phyloP scores from a whole-genome alignment of 2,329 filamentous ascomycete genomes.

The Aureobasidium pullulans region DNA sequence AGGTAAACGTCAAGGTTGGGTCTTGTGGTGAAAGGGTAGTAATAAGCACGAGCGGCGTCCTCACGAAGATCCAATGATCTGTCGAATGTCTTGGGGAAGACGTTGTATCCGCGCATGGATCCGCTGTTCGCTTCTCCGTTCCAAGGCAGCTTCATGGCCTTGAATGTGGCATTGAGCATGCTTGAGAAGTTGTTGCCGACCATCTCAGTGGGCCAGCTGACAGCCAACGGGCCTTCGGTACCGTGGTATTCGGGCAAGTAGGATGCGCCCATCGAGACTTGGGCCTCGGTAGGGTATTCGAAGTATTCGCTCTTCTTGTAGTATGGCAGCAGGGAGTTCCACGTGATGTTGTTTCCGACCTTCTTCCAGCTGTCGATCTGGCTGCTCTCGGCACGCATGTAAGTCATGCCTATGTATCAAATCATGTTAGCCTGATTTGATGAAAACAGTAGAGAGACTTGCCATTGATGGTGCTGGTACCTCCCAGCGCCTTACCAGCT shows the following conservation, averaged over 20 bases:
- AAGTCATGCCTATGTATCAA: not conserved
- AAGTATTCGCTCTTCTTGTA: conserved; percentile 18
- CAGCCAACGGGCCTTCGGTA: conserved; percentile 13
- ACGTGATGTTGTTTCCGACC: conserved; percentile 6
- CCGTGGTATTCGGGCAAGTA: not conserved
- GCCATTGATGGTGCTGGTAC: conserved; percentile 4
- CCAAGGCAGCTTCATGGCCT: conserved; percentile 28
- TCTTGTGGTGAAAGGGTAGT: conserved; percentile 35
- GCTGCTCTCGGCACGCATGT: conserved; percentile 10
- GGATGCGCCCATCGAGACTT: not conserved
- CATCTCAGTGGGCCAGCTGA: conserved; percentile 6
- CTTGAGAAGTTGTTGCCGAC: conserved; percentile 11
- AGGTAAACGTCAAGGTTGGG: conserved; percentile 38
- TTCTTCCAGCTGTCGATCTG: conserved; percentile 7
- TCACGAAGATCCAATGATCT: conserved; percentile 31
- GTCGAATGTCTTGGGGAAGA: conserved; percentile 38
- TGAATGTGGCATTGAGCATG: conserved; percentile 32
- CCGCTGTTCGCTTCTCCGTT: conserved; percentile 39
- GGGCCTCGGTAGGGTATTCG: not conserved
- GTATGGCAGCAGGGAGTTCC: conserved; percentile 14
- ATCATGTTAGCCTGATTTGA: not conserved
- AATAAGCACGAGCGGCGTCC: conserved; percentile 43
- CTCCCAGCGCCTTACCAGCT: conserved; percentile 9
- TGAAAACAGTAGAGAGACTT: not conserved
- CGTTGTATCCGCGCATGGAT: conserved; percentile 36